A percentile compares a stretch with the other conserved stretches of the same genome.
Conservation (phyloP, 1,139 yeast genomes). For the Pichia sp. region DNA sequence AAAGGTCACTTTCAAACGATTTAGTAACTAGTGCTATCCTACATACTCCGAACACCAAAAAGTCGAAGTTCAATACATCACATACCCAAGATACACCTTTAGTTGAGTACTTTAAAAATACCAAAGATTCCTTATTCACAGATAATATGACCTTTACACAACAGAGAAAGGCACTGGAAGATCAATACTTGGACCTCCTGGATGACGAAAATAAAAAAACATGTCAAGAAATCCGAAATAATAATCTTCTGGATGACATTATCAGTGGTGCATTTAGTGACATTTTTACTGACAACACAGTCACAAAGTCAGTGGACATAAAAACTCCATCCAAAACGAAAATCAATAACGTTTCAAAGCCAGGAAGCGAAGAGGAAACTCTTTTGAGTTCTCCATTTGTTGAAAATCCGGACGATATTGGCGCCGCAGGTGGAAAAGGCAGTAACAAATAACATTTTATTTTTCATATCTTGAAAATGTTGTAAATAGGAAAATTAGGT, state of each 20-base stretch:
- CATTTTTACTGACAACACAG: constrained; percentile 48
- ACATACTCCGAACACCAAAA: too few species aligned
- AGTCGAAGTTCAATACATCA: background rate
- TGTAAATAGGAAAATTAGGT: too few species aligned
- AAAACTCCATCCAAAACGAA: background rate
- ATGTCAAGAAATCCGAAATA: too few species aligned
- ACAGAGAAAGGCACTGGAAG: too few species aligned
- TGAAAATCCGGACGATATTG: constrained; percentile 30
- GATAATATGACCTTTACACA: too few species aligned
- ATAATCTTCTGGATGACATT: constrained; percentile 19
- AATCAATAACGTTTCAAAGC: background rate
- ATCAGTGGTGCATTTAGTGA: constrained; percentile 35
- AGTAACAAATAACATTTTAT: too few species aligned
- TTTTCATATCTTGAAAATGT: too few species aligned
- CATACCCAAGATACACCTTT: constrained; percentile 9
- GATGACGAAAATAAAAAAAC: background rate
- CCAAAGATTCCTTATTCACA: constrained; percentile 7
- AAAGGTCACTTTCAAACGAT: background rate
- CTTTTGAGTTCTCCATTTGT: constrained; percentile 40
- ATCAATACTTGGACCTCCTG: too few species aligned
- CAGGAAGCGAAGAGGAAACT: constrained; percentile 14
- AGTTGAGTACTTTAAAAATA: constrained; percentile 8
- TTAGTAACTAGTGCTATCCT: too few species aligned
- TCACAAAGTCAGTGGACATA: constrained; percentile 17
- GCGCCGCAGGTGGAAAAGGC: too few species aligned